A percentile compares a stretch with the other conserved stretches of the same genome.
These are phyloP conservation scores for Penicillium antarcticum DNA, from an alignment of 495 filamentous ascomycete species.

Conservation along the genomic window DNA sequence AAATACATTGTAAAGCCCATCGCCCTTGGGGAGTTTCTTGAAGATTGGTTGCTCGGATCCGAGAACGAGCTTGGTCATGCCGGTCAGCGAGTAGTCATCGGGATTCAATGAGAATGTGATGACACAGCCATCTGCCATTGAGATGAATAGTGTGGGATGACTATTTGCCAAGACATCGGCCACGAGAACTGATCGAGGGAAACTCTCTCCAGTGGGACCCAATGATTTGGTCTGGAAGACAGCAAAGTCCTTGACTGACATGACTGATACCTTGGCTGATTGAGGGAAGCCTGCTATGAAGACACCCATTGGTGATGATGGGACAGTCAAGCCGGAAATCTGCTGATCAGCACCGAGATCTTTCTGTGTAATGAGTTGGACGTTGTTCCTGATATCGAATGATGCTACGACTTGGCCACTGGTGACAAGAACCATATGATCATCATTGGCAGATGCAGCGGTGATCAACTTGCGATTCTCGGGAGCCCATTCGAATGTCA, in stretches of 20 bases:
- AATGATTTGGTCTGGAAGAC: slow-evolving; percentile 60
- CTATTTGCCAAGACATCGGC: slow-evolving; percentile 62
- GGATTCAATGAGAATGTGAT: slow-evolving; percentile 76
- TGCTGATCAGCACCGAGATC: slow-evolving; percentile 64
- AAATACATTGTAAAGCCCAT: slow-evolving; percentile 75
- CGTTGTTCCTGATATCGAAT: slow-evolving; percentile 57
- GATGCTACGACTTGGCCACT: slow-evolving; percentile 66
- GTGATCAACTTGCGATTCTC: slow-evolving; percentile 61
- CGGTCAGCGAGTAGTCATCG: slow-evolving; percentile 54
- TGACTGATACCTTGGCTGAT: slow-evolving; percentile 65
- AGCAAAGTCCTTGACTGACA: slow-evolving; percentile 61
- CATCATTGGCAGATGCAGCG: slow-evolving; percentile 69
- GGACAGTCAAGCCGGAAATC: slow-evolving; percentile 77
- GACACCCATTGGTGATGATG: slow-evolving; percentile 40
- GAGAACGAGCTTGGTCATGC: slow-evolving; percentile 76
- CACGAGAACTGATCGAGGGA: slow-evolving; percentile 79
- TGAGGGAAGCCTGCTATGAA: slow-evolving; percentile 86
- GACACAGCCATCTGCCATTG: slow-evolving; percentile 93
- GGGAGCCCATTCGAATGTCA: slow-evolving; percentile 66
- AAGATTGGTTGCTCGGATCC: slow-evolving; percentile 83
- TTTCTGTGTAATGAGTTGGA: slow-evolving; percentile 55
- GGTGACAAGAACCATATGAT: slow-evolving; percentile 66
- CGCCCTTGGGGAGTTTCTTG: slow-evolving; percentile 64
- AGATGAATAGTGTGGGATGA: slow-evolving; percentile 77
- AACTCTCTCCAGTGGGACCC: slow-evolving; percentile 56